Evolutionary conservation across 768 basidiomycete species (phyloP).

Genomic region (Mycena floridula): DNA sequence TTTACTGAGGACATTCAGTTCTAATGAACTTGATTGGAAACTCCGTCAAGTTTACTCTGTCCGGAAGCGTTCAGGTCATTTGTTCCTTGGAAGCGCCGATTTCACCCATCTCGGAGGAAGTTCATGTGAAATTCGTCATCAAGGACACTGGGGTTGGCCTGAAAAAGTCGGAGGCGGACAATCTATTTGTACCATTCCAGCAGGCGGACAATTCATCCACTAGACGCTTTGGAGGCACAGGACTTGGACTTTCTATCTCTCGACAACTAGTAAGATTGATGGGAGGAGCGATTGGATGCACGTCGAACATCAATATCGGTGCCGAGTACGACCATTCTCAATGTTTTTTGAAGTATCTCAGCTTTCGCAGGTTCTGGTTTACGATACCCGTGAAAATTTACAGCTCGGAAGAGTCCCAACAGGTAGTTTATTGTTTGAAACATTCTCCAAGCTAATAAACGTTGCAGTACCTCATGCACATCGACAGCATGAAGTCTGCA

Average conservation of each 20-base stretch:
- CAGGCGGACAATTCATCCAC: constrained; percentile 79
- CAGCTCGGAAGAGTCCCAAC: constrained; percentile 48
- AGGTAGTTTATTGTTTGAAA: constrained; percentile 27
- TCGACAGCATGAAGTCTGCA: constrained; percentile 38
- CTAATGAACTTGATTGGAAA: constrained; percentile 74
- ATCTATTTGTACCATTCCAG: constrained; percentile 69
- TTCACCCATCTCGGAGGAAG: constrained; percentile 31
- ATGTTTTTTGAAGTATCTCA: too few relatives aligned
- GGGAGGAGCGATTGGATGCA: constrained; percentile 67
- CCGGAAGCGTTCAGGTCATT: constrained; percentile 55
- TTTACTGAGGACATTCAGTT: constrained; percentile 29
- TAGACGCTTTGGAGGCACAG: constrained; percentile 73
- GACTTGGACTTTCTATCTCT: constrained; percentile 69
- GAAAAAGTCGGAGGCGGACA: constrained; percentile 56
- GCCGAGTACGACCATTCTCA: too few relatives aligned
- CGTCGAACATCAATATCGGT: constrained; percentile 56
- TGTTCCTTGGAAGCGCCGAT: constrained; percentile 45
- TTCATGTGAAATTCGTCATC: constrained; percentile 58
- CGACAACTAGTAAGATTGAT: constrained; percentile 71
- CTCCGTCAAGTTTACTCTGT: constrained; percentile 67
- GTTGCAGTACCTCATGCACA: constrained; percentile 37
- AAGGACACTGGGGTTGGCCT: constrained; percentile 74
- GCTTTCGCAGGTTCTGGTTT: too few relatives aligned
- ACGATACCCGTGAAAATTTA: constrained; percentile 60
- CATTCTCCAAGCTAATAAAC: not conserved